Percentiles rank a stretch among this genome's conserved stretches.
phyloP scores from a whole-genome alignment of 2,329 filamentous ascomycete species.

The Diaporthe citriasiana region DNA sequence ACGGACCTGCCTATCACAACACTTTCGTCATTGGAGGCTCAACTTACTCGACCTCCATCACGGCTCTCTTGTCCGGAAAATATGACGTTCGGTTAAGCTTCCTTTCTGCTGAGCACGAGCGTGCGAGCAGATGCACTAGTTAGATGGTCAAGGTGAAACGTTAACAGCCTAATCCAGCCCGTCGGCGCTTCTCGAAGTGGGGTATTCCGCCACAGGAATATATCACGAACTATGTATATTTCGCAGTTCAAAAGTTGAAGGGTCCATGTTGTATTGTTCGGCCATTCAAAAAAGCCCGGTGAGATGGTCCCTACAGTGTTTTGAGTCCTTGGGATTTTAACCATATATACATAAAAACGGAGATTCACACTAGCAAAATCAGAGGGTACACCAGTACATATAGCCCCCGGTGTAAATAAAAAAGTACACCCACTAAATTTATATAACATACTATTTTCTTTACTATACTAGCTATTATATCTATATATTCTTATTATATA shows the following conservation, averaged over 20 bases:
- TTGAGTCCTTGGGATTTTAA: too few species aligned
- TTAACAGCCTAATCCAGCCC: not conserved
- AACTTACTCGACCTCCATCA: constrained; percentile 11
- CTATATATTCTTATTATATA: too few species aligned
- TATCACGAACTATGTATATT: not conserved
- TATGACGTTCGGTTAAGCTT: not conserved
- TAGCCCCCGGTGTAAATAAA: too few species aligned
- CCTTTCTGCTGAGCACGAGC: constrained; percentile 7
- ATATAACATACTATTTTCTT: too few species aligned
- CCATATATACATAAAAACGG: too few species aligned
- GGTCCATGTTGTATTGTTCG: accelerated
- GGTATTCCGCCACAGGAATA: not conserved
- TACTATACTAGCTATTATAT: too few species aligned
- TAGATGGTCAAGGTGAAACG: not conserved
- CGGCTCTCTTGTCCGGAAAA: not conserved
- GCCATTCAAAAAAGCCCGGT: not conserved
- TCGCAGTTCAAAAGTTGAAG: not conserved
- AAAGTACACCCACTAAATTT: too few species aligned
- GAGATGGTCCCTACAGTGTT: accelerated
- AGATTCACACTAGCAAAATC: too few species aligned
- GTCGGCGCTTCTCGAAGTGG: constrained; percentile 1
- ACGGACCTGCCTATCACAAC: constrained; percentile 7
- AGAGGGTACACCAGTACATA: too few species aligned
- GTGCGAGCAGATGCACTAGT: not conserved
- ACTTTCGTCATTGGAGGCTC: not conserved